These are phyloP conservation scores for Monilinia polystroma DNA, from an alignment of 2,329 filamentous ascomycete genomes.

Conservation along the genomic window DNA sequence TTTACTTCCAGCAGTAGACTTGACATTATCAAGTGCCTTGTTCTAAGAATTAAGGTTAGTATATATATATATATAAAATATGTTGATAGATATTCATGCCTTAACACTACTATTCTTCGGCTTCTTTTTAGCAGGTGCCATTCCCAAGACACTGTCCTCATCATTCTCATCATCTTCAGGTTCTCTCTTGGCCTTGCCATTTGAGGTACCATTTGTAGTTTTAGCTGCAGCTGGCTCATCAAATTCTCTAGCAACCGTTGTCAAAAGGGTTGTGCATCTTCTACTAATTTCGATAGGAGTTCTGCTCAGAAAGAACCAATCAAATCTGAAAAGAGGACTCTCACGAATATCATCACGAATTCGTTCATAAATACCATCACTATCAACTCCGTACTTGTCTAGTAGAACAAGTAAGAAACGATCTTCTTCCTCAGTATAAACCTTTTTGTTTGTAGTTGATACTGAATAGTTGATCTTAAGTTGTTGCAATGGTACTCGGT, in stretches of 20 bases:
- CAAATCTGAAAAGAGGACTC: conserved; percentile 91
- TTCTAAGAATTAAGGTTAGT: conserved; percentile 58
- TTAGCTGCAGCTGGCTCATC: conserved; percentile 60
- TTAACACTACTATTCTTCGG: conserved; percentile 82
- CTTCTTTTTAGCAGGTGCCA: conserved; percentile 92
- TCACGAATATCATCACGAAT: conserved; percentile 98
- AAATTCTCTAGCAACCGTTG: conserved; percentile 92
- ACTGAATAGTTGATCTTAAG: conserved; percentile 99
- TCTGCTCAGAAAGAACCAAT: conserved; percentile 98
- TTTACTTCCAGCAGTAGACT: conserved; percentile 68
- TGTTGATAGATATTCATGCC: conserved; percentile 39
- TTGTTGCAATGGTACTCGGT: conserved; percentile 95
- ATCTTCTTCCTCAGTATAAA: conserved; percentile 98
- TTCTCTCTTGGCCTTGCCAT: conserved; percentile 73
- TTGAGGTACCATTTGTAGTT: conserved; percentile 52
- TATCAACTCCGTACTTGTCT: conserved; percentile 88
- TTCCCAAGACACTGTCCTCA: conserved; percentile 75
- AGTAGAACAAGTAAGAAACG: conserved; percentile 91
- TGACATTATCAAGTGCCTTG: conserved; percentile 87
- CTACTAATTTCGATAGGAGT: conserved; percentile 91
- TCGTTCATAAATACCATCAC: conserved; percentile 84
- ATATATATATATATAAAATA: not conserved
- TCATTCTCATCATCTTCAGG: conserved; percentile 80
- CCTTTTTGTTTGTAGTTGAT: conserved; percentile 99
- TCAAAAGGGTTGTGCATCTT: conserved; percentile 89